phyloP scores from a whole-genome alignment of 108 stramenopile genomes.

The Conticribra weissflogii region DNA sequence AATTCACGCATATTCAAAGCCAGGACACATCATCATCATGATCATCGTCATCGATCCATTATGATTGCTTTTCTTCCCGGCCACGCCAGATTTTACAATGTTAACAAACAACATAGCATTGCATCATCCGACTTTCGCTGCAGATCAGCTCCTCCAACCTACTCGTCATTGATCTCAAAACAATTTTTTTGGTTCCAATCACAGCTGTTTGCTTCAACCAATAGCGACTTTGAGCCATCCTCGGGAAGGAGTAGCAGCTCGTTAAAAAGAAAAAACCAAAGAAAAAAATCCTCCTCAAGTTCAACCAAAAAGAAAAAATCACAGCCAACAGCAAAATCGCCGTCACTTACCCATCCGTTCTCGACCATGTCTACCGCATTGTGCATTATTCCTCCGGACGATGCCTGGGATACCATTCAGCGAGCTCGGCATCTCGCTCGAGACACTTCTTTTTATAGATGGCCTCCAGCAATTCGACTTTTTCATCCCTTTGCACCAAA shows the following conservation, averaged over 20 bases:
- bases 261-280: background rate
- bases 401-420: constrained; percentile 77
- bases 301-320: constrained; percentile 4
- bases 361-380: constrained; percentile 60
- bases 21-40: background rate
- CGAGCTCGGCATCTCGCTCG: constrained; percentile 73
- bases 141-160: background rate
- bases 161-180: background rate
- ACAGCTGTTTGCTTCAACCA: too few relatives aligned
- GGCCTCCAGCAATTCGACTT: constrained; percentile 82
- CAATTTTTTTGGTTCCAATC: too few relatives aligned
- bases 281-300: background rate
- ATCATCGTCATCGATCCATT: background rate
- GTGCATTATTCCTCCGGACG: constrained; percentile 73
- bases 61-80: background rate
- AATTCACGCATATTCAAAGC: too few relatives aligned
- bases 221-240: too few relatives aligned
- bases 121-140: too few relatives aligned
- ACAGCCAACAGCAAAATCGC: constrained; percentile 2
- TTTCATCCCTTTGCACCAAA: constrained; percentile 75
- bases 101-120: too few relatives aligned
- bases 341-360: background rate
- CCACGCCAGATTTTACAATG: background rate
- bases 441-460: constrained; percentile 51
- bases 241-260: too few relatives aligned